These are phyloP conservation scores for Trichoderma erinaceum DNA, from an alignment of 495 filamentous ascomycete genomes.

Conservation along the genomic window DNA sequence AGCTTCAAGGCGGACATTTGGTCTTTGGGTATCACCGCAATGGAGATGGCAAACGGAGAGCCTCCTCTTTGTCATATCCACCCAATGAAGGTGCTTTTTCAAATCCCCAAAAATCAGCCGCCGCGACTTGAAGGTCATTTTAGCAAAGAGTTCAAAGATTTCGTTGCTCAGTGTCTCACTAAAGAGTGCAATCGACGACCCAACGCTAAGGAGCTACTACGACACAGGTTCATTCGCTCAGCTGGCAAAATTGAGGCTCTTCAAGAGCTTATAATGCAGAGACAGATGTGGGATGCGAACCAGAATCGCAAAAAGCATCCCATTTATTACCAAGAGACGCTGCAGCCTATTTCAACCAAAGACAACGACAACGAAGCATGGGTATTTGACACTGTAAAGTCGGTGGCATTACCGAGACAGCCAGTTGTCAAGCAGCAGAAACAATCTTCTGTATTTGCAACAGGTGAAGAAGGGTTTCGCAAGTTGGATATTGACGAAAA, in stretches of 20 bases:
- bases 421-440: conserved; percentile 47
- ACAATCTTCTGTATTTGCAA: conserved; percentile 34
- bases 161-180: conserved; percentile 79
- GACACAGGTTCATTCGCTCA: conserved; percentile 79
- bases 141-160: conserved; percentile 89
- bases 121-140: conserved; percentile 82
- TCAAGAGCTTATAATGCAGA: conserved; percentile 80
- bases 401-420: conserved; percentile 35
- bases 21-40: conserved; percentile 93
- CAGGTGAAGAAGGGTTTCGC: conserved; percentile 51
- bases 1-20: conserved; percentile 98
- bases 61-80: conserved; percentile 86
- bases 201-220: conserved; percentile 80
- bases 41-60: conserved; percentile 89
- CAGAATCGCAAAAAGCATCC: conserved; percentile 53
- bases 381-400: conserved; percentile 97
- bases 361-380: conserved; percentile 71
- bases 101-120: conserved; percentile 87
- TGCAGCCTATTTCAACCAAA: conserved; percentile 64
- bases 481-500: conserved; percentile 54
- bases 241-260: conserved; percentile 79
- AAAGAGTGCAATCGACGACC: conserved; percentile 83
- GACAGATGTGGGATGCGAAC: conserved; percentile 69
- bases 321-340: conserved; percentile 87
- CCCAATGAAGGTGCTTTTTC: conserved; percentile 98